phyloP scores from a whole-genome alignment of 75 land plant species.

The Selaginella moellendorffii region DNA sequence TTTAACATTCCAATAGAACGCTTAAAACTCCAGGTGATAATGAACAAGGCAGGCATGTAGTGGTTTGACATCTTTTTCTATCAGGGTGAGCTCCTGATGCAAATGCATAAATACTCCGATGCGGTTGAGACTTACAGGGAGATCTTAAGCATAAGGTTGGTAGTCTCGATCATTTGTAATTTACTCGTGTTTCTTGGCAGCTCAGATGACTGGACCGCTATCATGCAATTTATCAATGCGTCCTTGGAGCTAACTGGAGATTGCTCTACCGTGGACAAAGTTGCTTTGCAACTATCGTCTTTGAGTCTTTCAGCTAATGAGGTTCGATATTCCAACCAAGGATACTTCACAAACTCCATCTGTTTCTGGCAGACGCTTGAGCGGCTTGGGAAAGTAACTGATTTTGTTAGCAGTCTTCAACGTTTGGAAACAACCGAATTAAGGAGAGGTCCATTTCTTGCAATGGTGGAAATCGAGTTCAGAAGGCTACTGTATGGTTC shows the following conservation, averaged over 20 bases:
- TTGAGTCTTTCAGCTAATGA: not conserved
- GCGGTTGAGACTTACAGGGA: conserved; percentile 49
- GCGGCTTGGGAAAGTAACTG: conserved; percentile 35
- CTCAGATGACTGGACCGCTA: conserved; percentile 86
- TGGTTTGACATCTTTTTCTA: not conserved
- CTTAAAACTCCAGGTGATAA: conserved; percentile 55
- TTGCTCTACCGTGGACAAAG: too few relatives aligned
- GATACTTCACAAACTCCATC: not conserved
- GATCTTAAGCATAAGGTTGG: conserved; percentile 56
- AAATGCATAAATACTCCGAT: conserved; percentile 42
- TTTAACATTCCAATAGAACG: conserved; percentile 52
- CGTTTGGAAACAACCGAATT: conserved; percentile 18
- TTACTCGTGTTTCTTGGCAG: conserved; percentile 22
- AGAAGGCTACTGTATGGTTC: conserved; percentile 19
- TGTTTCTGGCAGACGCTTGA: conserved; percentile 8
- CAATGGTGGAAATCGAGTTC: conserved; percentile 48
- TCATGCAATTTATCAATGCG: conserved; percentile 56
- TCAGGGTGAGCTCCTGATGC: conserved; percentile 90
- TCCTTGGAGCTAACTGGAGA: conserved; percentile 35
- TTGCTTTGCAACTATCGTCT: not conserved
- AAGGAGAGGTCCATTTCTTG: conserved; percentile 63
- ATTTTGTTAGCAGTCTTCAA: conserved; percentile 40
- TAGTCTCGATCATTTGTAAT: not conserved
- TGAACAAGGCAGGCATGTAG: not conserved
- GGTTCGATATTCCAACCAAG: not conserved